Percentiles rank a stretch among this genome's conserved stretches.
These are phyloP conservation scores for Lunularia cruciata DNA, from an alignment of 225 moss, liverwort and hornwort genomes.

Conservation along the genomic window DNA sequence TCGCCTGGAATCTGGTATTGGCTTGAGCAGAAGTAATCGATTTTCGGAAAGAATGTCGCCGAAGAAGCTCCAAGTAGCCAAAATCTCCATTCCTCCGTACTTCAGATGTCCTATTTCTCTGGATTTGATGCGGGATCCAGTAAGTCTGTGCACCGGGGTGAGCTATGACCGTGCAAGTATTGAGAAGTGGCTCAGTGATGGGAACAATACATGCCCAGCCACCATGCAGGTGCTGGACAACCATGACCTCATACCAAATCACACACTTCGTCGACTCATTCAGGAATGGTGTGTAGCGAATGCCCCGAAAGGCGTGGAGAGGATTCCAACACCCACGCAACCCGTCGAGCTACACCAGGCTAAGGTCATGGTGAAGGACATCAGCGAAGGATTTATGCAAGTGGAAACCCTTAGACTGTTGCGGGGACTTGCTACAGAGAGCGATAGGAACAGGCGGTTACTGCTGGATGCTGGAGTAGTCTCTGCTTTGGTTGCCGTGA, in stretches of 20 bases:
- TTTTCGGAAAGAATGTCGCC: conserved; percentile 5
- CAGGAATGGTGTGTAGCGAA: conserved; percentile 51
- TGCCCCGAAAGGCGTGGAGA: conserved; percentile 18
- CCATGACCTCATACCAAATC: conserved; percentile 63
- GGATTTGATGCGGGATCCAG: conserved; percentile 86
- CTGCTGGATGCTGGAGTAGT: conserved; percentile 55
- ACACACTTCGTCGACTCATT: conserved; percentile 64
- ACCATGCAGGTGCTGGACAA: conserved; percentile 65
- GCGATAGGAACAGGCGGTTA: conserved; percentile 49
- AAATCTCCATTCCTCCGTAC: conserved; percentile 46
- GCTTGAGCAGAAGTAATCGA: conserved; percentile 1
- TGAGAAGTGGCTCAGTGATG: conserved; percentile 65
- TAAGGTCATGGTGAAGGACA: conserved; percentile 36
- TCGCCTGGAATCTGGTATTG: not conserved
- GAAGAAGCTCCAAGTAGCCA: conserved; percentile 10
- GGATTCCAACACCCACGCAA: conserved; percentile 19
- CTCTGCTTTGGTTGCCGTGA: conserved; percentile 32
- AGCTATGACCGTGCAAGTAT: conserved; percentile 73
- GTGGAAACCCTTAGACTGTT: conserved; percentile 20
- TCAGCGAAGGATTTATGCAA: conserved; percentile 13
- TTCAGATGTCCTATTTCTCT: conserved; percentile 73
- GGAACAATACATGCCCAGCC: conserved; percentile 72
- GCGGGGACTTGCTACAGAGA: conserved; percentile 31
- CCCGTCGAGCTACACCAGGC: conserved; percentile 27
- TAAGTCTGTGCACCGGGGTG: conserved; percentile 76